Base-by-base conservation (phyloP, 2,329 filamentous ascomycete species). In the Neonectria punicea region DNA sequence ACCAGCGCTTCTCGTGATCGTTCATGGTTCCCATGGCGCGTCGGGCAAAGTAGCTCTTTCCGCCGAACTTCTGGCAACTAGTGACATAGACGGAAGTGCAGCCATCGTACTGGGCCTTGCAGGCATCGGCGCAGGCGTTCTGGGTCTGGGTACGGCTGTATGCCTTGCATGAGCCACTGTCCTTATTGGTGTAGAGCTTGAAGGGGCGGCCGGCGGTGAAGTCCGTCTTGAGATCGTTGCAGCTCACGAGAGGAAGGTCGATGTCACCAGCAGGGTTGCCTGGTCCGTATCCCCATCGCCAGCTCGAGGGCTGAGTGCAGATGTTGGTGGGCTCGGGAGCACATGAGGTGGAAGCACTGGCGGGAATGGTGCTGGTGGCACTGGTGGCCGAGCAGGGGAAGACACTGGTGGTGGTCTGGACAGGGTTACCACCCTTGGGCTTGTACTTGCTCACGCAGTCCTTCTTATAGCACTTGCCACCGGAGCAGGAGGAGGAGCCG, bases 201-300 rank as follows among this genome's bases (percentile, higher is more conserved):
- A 86, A 86, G 18, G 80, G 80, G 68, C 82, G 81, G 58, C 69
- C 62, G 4, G 34, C 69, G 30, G 69, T 67, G 69, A 79, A 84
- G 66, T 86, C 83, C 8, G 66, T 61, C 63, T 78, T 73, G 44
- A 83, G 69, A 68, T 88, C 85, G 76, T 87, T 88, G 80, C 86
- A 88, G 25, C 82, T 83, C 34, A 88, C 80, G 60, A 85, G 76
- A 50, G 86, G 86, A 57, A 88, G 77, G 22, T 79, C 76, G 58
- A 88, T 86, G 64, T 79, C 81, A 53, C 84, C 86, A 16, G 87
- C 84, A 3, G 84, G 81, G 55, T 81, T 89, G 39, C 90, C 87
- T 2, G 90, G 89, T 1, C 87, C 89, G 74, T 94, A 95, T 57
- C 88, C 89, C 70, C 85, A 87, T 74, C 85, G 84, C 70, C 87